A percentile compares a stretch with the other conserved stretches of the same genome.
These are phyloP conservation scores for Kluyveromyces marxianus DNA, from an alignment of 1,139 yeast species.

Conservation along the genomic window DNA sequence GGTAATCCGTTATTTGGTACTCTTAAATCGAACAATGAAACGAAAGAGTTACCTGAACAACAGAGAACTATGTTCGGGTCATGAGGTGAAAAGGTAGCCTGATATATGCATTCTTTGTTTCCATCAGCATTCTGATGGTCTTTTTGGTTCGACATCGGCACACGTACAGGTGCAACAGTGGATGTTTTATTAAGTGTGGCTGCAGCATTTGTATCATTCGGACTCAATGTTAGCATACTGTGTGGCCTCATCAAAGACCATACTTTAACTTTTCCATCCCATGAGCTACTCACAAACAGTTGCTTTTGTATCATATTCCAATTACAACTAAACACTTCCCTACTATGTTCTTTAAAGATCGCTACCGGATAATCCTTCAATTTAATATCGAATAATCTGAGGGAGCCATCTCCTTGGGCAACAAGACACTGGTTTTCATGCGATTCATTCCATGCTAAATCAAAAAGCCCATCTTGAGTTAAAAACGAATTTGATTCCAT, in stretches of 20 bases:
- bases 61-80: constrained; percentile 63
- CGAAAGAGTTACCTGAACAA: constrained; percentile 72
- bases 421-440: constrained; percentile 80
- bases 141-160: constrained; percentile 17
- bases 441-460: constrained; percentile 80
- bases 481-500: constrained; percentile 56
- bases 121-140: constrained; percentile 14
- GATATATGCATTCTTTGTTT: constrained; percentile 57
- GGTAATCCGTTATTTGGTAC: constrained; percentile 45
- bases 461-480: constrained; percentile 90
- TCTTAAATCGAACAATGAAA: constrained; percentile 82
- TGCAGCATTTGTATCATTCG: constrained; percentile 25
- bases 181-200: constrained; percentile 6
- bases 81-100: constrained; percentile 81
- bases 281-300: constrained; percentile 67
- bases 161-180: constrained; percentile 10
- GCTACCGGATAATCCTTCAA: constrained; percentile 65
- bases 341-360: constrained; percentile 68
- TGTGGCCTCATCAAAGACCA: constrained; percentile 56
- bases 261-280: constrained; percentile 86
- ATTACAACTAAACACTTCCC: constrained; percentile 81
- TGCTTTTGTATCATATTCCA: constrained; percentile 82
- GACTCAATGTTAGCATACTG: constrained; percentile 52
- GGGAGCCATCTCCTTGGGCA: constrained; percentile 86
- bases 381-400: constrained; percentile 71